A percentile compares a stretch with the other conserved stretches of the same genome.
Evolutionary conservation across 129 eudicot genomes (phyloP).

Genomic region (Rutidosis leptorrhynchoides): DNA sequence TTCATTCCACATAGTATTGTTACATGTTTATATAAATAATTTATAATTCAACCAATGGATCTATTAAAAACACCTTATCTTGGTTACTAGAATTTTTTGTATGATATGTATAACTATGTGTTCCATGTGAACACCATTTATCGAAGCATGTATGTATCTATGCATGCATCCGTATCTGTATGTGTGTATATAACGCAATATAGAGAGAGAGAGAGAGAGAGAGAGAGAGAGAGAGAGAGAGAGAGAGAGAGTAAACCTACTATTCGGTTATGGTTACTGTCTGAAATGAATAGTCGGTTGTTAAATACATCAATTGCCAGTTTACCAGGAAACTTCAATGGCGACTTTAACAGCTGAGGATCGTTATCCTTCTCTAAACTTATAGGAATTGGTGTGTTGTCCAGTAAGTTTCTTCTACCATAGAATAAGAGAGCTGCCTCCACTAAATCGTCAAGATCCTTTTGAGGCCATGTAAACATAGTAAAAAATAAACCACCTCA

Average conservation of each 20-base stretch:
- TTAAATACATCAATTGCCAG: conserved; percentile 84
- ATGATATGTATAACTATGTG: not conserved
- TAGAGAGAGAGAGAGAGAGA: conserved; percentile 11
- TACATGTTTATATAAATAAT: not conserved
- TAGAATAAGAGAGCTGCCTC: conserved; percentile 85
- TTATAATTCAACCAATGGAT: not conserved
- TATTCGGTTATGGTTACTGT: conserved; percentile 95
- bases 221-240: conserved; percentile 20
- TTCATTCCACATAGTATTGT: not conserved
- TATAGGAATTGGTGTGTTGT: conserved; percentile 67
- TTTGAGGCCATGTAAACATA: conserved; percentile 12
- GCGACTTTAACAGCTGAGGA: conserved; percentile 74
- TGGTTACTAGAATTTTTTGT: not conserved
- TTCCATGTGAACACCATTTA: not conserved
- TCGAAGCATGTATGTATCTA: not conserved
- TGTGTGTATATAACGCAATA: not conserved
- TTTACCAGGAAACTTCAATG: conserved; percentile 94
- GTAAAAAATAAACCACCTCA: conserved; percentile 18
- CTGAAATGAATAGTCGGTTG: conserved; percentile 89
- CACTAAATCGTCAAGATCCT: conserved; percentile 94
- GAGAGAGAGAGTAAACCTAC: conserved; percentile 43
- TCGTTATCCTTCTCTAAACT: conserved; percentile 90
- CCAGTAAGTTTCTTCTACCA: conserved; percentile 67
- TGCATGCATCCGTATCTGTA: not conserved
- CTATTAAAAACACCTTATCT: not conserved